Conservation (phyloP, 805 yeast genomes). For the Candida hungchunana region DNA sequence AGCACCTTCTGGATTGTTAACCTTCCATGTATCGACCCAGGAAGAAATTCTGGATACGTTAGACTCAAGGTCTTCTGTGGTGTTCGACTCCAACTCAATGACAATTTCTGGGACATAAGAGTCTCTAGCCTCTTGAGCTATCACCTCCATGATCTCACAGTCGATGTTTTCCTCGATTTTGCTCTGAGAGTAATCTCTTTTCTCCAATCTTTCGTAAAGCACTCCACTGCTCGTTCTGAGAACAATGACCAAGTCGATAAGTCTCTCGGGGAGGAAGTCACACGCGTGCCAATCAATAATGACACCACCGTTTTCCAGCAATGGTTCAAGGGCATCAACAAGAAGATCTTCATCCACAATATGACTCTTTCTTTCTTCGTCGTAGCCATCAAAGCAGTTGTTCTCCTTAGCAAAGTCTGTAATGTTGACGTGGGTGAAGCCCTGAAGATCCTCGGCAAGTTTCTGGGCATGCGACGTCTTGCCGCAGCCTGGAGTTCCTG, state of each 20-base stretch:
- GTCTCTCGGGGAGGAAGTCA: conserved; percentile 89
- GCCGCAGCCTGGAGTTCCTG: conserved; percentile 96
- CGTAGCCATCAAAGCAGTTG: conserved; percentile 77
- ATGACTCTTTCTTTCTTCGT: conserved; percentile 76
- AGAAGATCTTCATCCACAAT: conserved; percentile 92
- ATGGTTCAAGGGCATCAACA: conserved; percentile 74
- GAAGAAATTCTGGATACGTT: conserved; percentile 70
- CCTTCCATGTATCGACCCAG: conserved; percentile 77
- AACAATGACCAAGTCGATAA: conserved; percentile 90
- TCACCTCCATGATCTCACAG: conserved; percentile 94
- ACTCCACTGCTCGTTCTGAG: conserved; percentile 69
- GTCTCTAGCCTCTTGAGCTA: conserved; percentile 81
- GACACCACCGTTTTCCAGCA: conserved; percentile 80
- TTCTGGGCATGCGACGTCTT: conserved; percentile 72
- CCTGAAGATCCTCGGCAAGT: conserved; percentile 48
- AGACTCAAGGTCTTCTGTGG: conserved; percentile 71
- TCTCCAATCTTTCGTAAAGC: conserved; percentile 69
- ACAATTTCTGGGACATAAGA: conserved; percentile 76
- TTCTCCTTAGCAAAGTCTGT: conserved; percentile 79
- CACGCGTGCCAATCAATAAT: conserved; percentile 97
- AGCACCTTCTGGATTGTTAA: conserved; percentile 60
- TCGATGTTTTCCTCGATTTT: conserved; percentile 91
- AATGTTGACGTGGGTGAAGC: conserved; percentile 51
- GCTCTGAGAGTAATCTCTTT: conserved; percentile 72
- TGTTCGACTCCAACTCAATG: conserved; percentile 71